phyloP scores from a whole-genome alignment of 108 stramenopile species.

The Fistulifera pelliculosa region DNA sequence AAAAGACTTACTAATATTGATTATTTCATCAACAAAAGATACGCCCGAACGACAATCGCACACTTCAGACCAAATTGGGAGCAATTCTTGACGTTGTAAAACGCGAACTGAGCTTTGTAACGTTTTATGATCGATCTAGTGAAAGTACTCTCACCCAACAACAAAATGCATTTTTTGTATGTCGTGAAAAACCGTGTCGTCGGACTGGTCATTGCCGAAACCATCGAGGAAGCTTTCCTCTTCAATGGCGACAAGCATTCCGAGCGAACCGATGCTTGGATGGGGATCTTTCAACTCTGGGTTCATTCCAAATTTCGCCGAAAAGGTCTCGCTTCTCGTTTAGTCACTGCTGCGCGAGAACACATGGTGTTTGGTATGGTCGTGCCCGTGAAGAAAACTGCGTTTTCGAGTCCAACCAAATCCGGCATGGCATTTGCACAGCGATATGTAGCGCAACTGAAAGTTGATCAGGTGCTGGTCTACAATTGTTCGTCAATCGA shows the following conservation, averaged over 20 bases:
- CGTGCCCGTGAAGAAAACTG: constrained; percentile 35
- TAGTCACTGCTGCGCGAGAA: constrained; percentile 39
- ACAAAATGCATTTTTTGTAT: constrained; percentile 39
- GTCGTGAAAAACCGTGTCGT: constrained; percentile 51
- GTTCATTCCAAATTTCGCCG: constrained; percentile 43
- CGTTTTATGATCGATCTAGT: background rate
- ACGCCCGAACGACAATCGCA: constrained; percentile 26
- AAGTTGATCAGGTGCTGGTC: constrained; percentile 7
- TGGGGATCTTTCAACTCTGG: constrained; percentile 77
- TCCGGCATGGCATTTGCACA: constrained; percentile 60
- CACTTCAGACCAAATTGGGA: constrained; percentile 32
- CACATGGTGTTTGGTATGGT: constrained; percentile 57
- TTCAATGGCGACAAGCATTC: constrained; percentile 15
- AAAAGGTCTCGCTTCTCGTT: constrained; percentile 8
- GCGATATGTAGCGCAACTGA: constrained; percentile 18
- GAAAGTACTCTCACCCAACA: background rate
- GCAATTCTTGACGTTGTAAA: constrained; percentile 46
- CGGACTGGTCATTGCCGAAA: constrained; percentile 40
- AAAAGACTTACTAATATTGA: background rate
- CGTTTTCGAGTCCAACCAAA: constrained; percentile 78
- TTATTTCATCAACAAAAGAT: constrained; percentile 22
- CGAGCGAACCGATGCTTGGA: constrained; percentile 32
- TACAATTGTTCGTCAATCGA: constrained; percentile 11
- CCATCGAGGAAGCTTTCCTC: constrained; percentile 42
- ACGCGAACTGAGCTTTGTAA: constrained; percentile 48